Percentiles rank a stretch among this genome's conserved stretches.
Conservation (phyloP, 2,329 filamentous ascomycete genomes). For the Paecilomyces formosus region DNA sequence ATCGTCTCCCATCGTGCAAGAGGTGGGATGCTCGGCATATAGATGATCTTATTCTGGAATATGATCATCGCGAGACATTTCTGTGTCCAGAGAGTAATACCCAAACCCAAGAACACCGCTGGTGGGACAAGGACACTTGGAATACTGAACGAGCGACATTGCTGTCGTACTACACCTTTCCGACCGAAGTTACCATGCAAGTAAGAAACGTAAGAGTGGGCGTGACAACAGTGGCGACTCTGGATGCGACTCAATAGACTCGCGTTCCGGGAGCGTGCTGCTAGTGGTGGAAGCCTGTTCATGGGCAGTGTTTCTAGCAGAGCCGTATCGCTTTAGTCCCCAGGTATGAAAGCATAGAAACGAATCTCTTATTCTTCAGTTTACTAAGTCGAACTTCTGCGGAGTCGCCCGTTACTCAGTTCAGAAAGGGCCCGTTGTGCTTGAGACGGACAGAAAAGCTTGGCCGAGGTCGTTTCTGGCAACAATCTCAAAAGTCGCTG, state of each 20-base stretch:
- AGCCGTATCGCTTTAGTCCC: background rate
- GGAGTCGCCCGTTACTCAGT: background rate
- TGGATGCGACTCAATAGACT: background rate
- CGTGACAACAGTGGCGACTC: slow-evolving; percentile 18
- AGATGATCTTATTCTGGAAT: slow-evolving; percentile 76
- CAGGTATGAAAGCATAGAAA: background rate
- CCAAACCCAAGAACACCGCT: slow-evolving; percentile 56
- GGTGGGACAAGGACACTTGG: slow-evolving; percentile 51
- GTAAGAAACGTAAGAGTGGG: slow-evolving; percentile 23
- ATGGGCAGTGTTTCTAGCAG: background rate
- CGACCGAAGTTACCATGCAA: background rate
- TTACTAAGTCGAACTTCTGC: background rate
- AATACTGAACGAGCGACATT: background rate
- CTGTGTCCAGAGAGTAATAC: slow-evolving; percentile 56
- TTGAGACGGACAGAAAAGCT: background rate
- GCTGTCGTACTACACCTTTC: background rate
- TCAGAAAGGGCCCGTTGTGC: background rate
- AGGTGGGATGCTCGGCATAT: slow-evolving; percentile 69
- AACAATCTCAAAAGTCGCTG: background rate
- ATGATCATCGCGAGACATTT: slow-evolving; percentile 66
- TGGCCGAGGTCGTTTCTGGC: background rate
- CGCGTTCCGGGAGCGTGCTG: background rate
- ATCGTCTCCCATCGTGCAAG: slow-evolving; percentile 62
- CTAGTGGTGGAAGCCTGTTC: background rate
- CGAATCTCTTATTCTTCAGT: background rate